phyloP scores from a whole-genome alignment of 139 green algal species.

The Coelastrella sp. region DNA sequence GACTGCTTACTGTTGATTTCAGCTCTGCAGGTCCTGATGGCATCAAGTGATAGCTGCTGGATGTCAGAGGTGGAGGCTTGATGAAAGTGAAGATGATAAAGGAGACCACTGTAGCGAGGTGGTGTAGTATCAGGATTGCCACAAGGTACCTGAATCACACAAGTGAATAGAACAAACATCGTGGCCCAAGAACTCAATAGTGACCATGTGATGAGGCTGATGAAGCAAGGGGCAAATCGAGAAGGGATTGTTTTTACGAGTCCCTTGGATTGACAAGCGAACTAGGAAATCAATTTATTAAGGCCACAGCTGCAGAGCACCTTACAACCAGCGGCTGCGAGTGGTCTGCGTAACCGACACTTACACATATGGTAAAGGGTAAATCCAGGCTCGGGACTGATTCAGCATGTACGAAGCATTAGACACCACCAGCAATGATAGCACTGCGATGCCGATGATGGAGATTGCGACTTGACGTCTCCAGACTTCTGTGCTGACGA shows the following conservation, averaged over 20 bases:
- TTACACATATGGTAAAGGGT: conserved; percentile 1
- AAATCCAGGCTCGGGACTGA: conserved; percentile 3
- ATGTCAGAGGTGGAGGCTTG: neutral
- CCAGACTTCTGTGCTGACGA: neutral
- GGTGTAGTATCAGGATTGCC: neutral
- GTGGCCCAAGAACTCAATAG: neutral
- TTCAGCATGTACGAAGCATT: neutral
- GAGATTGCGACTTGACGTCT: neutral
- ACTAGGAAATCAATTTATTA: neutral
- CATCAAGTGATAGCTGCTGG: neutral
- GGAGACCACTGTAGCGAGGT: neutral
- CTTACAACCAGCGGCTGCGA: neutral
- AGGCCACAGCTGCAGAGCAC: no score
- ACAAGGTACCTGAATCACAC: conserved; percentile 19
- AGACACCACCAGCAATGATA: neutral
- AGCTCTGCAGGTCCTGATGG: neutral
- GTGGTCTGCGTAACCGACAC: neutral
- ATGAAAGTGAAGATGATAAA: conserved; percentile 12
- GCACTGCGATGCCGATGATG: neutral
- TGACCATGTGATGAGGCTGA: neutral
- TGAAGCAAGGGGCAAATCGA: neutral
- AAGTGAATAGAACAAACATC: neutral
- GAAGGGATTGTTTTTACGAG: no score
- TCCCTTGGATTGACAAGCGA: no score
- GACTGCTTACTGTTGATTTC: neutral